Evolutionary conservation across 495 filamentous ascomycete genomes (phyloP), one percentile per base, ranked within the genome.

Genomic region (Penicillium diatomitis): DNA sequence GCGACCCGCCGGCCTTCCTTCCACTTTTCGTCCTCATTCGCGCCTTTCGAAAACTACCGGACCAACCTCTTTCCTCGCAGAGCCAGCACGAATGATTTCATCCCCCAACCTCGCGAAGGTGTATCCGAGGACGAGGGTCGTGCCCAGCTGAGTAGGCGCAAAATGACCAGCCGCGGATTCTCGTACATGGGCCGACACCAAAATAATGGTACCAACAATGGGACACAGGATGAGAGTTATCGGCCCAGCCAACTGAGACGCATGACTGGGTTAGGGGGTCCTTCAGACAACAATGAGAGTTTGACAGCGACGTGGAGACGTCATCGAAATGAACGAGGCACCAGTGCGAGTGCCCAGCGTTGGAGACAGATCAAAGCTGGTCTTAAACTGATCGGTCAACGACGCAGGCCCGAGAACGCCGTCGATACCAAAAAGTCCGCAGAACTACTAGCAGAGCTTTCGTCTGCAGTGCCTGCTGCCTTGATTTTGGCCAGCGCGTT

Each of bases 401-500:
- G 77, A 32, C 87, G 83, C 57, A 94, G 83, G 63, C 82, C 83
- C 7, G 88, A 96, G 49, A 83, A 75, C 38, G 81, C 84, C 44
- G 83, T 96, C 41, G 92, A 99, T 65, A 87, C 89, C 64, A 84
- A 85, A 58, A 99, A 99, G 58, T 96, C 90, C 28, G 90, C 92
- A 12, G 94, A 99, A 61, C 74, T 99, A 31, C 86, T 99, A 74
- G 91, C 94, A 4, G 92, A 99, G 64, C 74, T 99, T 27, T 83
- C 90, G 29, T 95, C 92, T 5, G 92, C 86, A 34, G 84, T 87
- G 1, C 92, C 92, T 6, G 92, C 92, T 8, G 92, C 88, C 27
- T 66, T 97, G 46, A 94, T 99, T 51, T 68, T 97, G 38, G 92
- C 92, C 5, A 95, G 88, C 56, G 95, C 95, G 84, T 91, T 96